phyloP scores from a whole-genome alignment of 2,329 filamentous ascomycete species.

The Fusarium sp. region DNA sequence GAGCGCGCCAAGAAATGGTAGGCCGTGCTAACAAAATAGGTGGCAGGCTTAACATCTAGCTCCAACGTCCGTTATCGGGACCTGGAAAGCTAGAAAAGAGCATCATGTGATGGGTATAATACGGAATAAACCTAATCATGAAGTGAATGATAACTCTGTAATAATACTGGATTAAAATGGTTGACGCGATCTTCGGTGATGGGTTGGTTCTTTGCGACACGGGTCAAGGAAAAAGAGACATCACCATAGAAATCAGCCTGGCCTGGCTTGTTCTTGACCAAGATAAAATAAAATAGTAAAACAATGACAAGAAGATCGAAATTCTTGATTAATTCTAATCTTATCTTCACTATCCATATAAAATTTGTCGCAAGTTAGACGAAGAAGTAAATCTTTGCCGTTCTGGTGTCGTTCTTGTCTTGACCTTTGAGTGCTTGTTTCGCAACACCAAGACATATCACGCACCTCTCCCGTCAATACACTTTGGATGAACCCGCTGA shows the following conservation, averaged over 20 bases:
- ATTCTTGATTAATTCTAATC: too few species aligned
- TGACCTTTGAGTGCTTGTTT: background rate
- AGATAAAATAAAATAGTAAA: too few species aligned
- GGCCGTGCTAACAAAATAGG: background rate
- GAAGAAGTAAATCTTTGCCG: too few species aligned
- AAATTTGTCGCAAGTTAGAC: too few species aligned
- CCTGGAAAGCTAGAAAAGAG: background rate
- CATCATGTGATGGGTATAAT: background rate
- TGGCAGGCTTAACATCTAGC: slow-evolving; percentile 8
- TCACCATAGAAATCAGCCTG: too few species aligned
- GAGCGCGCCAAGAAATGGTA: slow-evolving; percentile 22
- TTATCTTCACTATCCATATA: too few species aligned
- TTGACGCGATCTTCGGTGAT: background rate
- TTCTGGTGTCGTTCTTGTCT: too few species aligned
- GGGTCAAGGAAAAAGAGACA: too few species aligned
- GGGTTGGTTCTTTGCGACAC: background rate
- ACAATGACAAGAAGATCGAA: too few species aligned
- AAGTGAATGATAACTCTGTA: background rate
- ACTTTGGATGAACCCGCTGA: background rate
- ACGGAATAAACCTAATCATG: background rate
- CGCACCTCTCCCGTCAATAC: background rate
- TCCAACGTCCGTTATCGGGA: background rate
- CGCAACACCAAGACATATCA: background rate
- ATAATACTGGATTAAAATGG: background rate
- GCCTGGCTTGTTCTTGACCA: too few species aligned